These are phyloP conservation scores for Podaxis pistillaris DNA, from an alignment of 768 basidiomycete species.

Conservation along the genomic window DNA sequence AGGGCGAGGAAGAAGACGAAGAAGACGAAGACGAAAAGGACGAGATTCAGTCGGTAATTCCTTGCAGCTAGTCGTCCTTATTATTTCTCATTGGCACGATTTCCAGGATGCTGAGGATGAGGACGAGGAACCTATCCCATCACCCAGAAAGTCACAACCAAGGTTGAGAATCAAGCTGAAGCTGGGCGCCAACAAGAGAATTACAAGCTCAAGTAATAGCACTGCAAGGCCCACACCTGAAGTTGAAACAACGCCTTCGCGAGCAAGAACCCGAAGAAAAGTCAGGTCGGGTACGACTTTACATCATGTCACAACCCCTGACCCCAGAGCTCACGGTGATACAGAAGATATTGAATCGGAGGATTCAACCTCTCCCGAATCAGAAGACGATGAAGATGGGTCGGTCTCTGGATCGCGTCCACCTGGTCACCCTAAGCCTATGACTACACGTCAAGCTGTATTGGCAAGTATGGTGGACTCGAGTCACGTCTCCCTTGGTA, in stretches of 20 bases:
- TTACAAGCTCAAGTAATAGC: conserved; percentile 25
- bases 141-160: conserved; percentile 35
- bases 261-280: conserved; percentile 27
- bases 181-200: conserved; percentile 39
- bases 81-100: neutral
- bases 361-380: conserved; percentile 32
- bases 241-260: conserved; percentile 20
- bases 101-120: conserved; percentile 22
- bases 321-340: conserved; percentile 2
- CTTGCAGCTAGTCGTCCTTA: neutral
- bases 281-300: conserved; percentile 20
- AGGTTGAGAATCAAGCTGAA: conserved; percentile 65
- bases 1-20: conserved; percentile 32
- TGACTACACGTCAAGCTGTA: conserved; percentile 68
- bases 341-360: conserved; percentile 36
- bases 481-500: conserved; percentile 66
- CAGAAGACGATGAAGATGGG: conserved; percentile 26
- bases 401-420: conserved; percentile 27
- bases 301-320: neutral
- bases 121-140: conserved; percentile 19
- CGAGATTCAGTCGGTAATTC: conserved; percentile 20
- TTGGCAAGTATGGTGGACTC: conserved; percentile 68
- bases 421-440: conserved; percentile 29
- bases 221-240: conserved; percentile 25
- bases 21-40: conserved; percentile 33